These are phyloP conservation scores for Diutina siamensis DNA, from an alignment of 1,139 yeast species.

Conservation along the genomic window DNA sequence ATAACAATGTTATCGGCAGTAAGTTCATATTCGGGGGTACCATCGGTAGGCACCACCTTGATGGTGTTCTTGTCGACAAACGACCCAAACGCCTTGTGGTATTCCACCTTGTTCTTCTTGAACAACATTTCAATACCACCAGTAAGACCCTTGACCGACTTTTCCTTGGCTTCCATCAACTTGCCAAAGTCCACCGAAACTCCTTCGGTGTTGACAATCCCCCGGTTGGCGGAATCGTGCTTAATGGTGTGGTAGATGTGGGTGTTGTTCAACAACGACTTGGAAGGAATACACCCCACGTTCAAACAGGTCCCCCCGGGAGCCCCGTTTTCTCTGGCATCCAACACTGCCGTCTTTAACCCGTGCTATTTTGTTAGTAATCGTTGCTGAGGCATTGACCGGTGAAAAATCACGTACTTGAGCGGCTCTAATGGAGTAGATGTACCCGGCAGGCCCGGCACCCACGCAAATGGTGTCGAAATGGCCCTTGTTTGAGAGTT, in stretches of 20 bases:
- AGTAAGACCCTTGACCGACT: slow-evolving; percentile 80
- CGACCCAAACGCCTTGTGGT: slow-evolving; percentile 88
- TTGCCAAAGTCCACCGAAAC: slow-evolving; percentile 64
- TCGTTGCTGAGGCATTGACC: neutral
- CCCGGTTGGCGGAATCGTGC: slow-evolving; percentile 77
- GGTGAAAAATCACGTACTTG: slow-evolving; percentile 34
- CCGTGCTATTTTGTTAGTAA: neutral
- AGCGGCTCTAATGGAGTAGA: slow-evolving; percentile 98
- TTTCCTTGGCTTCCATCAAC: slow-evolving; percentile 88
- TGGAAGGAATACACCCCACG: slow-evolving; percentile 98
- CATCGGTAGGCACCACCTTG: slow-evolving; percentile 79
- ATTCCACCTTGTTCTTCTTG: slow-evolving; percentile 91
- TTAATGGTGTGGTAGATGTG: slow-evolving; percentile 83
- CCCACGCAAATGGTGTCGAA: slow-evolving; percentile 36
- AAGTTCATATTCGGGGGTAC: slow-evolving; percentile 45
- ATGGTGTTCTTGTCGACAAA: slow-evolving; percentile 73
- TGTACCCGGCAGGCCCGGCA: slow-evolving; percentile 99
- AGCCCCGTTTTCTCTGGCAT: slow-evolving; percentile 91
- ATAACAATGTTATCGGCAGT: slow-evolving; percentile 82
- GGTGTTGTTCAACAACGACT: slow-evolving; percentile 88
- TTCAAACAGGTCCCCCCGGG: slow-evolving; percentile 98
- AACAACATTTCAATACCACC: slow-evolving; percentile 90
- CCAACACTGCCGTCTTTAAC: slow-evolving; percentile 55
- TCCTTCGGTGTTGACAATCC: slow-evolving; percentile 72
- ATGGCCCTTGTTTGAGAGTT: neutral